Conservation (phyloP, 1,284 basidiomycete species). For the Fomitopsis schrenkii region DNA sequence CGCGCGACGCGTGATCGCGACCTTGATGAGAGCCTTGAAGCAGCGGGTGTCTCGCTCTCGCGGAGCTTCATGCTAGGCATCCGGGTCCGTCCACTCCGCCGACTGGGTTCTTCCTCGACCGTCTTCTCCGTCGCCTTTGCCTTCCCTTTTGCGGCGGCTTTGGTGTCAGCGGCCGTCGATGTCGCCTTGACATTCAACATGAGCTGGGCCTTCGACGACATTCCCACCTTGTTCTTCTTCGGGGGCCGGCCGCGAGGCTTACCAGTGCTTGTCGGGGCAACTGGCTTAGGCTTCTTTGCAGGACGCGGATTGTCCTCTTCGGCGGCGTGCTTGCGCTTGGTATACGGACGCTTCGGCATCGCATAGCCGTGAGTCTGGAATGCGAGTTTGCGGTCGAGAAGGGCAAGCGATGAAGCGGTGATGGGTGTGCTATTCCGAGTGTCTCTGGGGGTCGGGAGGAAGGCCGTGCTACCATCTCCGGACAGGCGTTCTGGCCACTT, state of each 20-base stretch:
- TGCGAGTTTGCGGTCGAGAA: constrained; percentile 52
- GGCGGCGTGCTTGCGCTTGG: constrained; percentile 26
- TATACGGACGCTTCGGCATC: constrained; percentile 18
- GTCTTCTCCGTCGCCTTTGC: constrained; percentile 7
- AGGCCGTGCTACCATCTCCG: constrained; percentile 39
- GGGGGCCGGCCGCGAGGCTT: constrained; percentile 20
- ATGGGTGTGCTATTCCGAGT: constrained; percentile 38
- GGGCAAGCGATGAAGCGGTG: constrained; percentile 43
- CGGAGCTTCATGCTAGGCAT: constrained; percentile 31
- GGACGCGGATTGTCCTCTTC: constrained; percentile 33
- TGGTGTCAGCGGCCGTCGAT: constrained; percentile 5
- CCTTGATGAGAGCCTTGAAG: constrained; percentile 3
- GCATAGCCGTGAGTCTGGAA: constrained; percentile 32
- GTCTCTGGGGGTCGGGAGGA: constrained; percentile 48
- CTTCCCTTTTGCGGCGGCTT: background rate
- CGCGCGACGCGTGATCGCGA: constrained; percentile 1
- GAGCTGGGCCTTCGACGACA: constrained; percentile 34
- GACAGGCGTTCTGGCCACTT: constrained; percentile 65
- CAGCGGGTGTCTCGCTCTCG: constrained; percentile 27
- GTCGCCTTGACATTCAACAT: constrained; percentile 16
- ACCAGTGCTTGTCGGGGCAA: constrained; percentile 9
- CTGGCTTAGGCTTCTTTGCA: constrained; percentile 35
- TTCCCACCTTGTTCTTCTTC: constrained; percentile 29
- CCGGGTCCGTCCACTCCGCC: constrained; percentile 30
- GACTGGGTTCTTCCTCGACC: constrained; percentile 13